Evolutionary conservation across 2,329 filamentous ascomycete species (phyloP).

Genomic region (Chaetomiaceae sp.): DNA sequence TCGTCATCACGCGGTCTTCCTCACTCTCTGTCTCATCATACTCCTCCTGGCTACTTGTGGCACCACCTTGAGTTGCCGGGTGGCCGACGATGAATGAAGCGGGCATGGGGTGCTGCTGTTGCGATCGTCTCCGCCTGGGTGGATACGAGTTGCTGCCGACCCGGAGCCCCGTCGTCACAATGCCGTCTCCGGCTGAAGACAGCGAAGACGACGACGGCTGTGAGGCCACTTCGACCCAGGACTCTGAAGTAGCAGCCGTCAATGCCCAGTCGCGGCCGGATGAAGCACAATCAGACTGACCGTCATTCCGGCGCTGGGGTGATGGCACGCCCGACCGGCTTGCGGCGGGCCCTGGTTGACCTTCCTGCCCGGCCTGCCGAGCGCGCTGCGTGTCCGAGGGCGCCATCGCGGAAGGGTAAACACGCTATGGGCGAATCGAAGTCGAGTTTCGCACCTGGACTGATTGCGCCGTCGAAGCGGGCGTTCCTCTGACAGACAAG

Average conservation of each 20-base stretch:
- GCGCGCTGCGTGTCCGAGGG: conserved; percentile 19
- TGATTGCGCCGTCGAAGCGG: neutral
- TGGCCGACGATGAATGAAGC: conserved; percentile 34
- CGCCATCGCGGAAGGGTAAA: conserved; percentile 1
- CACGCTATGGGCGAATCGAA: neutral
- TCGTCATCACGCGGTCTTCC: conserved; percentile 61
- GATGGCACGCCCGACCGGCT: conserved; percentile 20
- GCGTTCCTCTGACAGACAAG: neutral
- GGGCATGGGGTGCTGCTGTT: conserved; percentile 33
- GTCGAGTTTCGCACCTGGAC: neutral
- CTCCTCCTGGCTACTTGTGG: conserved; percentile 79
- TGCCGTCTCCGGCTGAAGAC: conserved; percentile 79
- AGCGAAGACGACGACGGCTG: conserved; percentile 90
- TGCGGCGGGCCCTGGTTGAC: too few relatives aligned
- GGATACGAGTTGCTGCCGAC: conserved; percentile 61
- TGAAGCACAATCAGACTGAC: conserved; percentile 24
- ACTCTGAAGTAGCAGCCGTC: conserved; percentile 54
- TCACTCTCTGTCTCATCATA: conserved; percentile 92
- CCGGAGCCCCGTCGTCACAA: conserved; percentile 80
- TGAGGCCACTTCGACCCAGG: conserved; percentile 91
- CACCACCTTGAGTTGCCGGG: conserved; percentile 36
- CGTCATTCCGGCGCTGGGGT: conserved; percentile 28
- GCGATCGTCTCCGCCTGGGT: conserved; percentile 51
- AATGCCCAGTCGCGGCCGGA: conserved; percentile 2
- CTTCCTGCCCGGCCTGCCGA: conserved; percentile 16